Percentiles rank a stretch among this genome's conserved stretches.
phyloP scores from a whole-genome alignment of 2,329 filamentous ascomycete species.

The Trichoderma atroviride region DNA sequence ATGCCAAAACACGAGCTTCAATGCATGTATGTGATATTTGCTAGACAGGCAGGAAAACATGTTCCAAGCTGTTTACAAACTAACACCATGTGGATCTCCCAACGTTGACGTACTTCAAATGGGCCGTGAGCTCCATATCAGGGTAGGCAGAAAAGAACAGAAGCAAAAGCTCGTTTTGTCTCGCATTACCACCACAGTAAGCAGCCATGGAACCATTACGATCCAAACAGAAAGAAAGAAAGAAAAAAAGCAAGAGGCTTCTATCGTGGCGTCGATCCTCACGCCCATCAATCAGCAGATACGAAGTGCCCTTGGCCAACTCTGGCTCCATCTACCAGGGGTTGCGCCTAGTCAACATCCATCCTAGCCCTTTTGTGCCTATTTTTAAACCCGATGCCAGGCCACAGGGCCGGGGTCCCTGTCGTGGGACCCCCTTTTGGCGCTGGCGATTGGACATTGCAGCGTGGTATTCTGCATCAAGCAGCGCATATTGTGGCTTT shows the following conservation, averaged over 20 bases:
- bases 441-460: slow-evolving; percentile 14
- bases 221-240: neutral
- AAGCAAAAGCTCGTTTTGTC: neutral
- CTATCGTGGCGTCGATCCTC: slow-evolving; percentile 24
- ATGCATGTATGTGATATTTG: neutral
- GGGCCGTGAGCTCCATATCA: neutral
- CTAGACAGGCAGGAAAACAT: neutral
- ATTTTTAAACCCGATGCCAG: slow-evolving; percentile 23
- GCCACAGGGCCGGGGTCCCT: neutral
- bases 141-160: neutral
- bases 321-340: slow-evolving; percentile 11
- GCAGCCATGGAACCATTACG: neutral
- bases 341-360: neutral
- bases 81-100: neutral
- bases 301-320: slow-evolving; percentile 23
- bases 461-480: neutral
- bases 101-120: neutral
- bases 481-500: neutral
- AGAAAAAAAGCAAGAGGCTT: slow-evolving; percentile 5
- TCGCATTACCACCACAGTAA: neutral
- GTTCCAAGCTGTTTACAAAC: neutral
- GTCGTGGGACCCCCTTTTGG: neutral
- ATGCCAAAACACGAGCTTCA: slow-evolving; percentile 1
- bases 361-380: slow-evolving; percentile 21
- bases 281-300: slow-evolving; percentile 26